Base-by-base conservation (phyloP, 1,139 yeast genomes). In the Yamadazyma dushanensis region DNA sequence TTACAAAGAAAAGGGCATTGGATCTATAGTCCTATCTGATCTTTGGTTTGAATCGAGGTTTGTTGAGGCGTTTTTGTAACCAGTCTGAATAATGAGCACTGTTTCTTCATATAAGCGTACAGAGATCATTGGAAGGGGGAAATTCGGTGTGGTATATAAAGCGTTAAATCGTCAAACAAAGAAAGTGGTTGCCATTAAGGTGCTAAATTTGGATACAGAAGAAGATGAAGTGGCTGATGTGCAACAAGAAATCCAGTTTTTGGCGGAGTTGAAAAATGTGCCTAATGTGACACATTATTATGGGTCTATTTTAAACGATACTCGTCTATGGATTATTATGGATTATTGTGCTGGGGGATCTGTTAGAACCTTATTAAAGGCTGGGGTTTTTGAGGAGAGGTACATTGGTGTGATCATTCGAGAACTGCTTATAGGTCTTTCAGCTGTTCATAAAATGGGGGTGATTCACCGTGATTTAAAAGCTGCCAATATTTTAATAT, bases 291-390 rank as follows among this genome's bases (percentile, higher is more conserved):
- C 96, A 3, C 90, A 84, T 47, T 94, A 94, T 61, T 86, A 85
- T 56, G 97, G 97, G 1, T 83, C 95, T 0, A 85, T 84, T 46
- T 61, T 94, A 27, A 78, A 81, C 44, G 97, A 92, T 32, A 85
- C 97, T 8, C 83, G 87, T 53, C 67, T 94, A 24, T 94, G 99
- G 98, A 90, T 94, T 56, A 80, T 94, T 39, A 94, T 94, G 97
- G 98, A 94, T 56, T 79, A 86, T 55, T 92, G 98, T 60, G 95
- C 96, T 1, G 99, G 98, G 10, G 99, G 99, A 0, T 86, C 96
- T 0, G 78, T 94, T 32, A 70, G 98, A 38, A 87, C 97, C 1
- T 65, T 94, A 35, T 68, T 94, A 38, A 81, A 85, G 52, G 89
- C 97, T 0, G 98, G 98, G 0, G 79, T 78, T 23, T 73, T 94